Conservation (phyloP, 2,329 filamentous ascomycete species). For the Pseudohalonectria lignicola region DNA sequence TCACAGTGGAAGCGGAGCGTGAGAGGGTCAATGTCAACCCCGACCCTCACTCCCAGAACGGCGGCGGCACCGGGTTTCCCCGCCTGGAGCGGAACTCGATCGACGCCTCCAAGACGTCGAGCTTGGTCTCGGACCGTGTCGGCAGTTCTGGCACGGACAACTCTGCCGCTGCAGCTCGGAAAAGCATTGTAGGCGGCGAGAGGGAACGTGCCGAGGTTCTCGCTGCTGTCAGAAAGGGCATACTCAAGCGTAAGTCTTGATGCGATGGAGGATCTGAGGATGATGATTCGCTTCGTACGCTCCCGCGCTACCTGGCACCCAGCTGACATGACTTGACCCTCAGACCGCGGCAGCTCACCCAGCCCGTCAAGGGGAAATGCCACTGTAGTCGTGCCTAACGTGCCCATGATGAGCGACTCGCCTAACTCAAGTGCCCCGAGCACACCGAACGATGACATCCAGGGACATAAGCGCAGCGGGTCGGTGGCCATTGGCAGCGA, state of each 20-base stretch:
- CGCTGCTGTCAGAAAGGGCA: slow-evolving; percentile 88
- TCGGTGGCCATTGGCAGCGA: slow-evolving; percentile 68
- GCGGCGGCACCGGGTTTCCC: slow-evolving; percentile 71
- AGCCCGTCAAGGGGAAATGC: slow-evolving; percentile 49
- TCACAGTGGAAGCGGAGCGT: slow-evolving; percentile 88
- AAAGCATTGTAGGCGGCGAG: slow-evolving; percentile 86
- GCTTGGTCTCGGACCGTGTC: slow-evolving; percentile 34
- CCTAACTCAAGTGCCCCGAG: slow-evolving; percentile 78
- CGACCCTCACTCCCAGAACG: slow-evolving; percentile 54
- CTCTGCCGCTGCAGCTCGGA: slow-evolving; percentile 56
- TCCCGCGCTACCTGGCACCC: too few relatives aligned
- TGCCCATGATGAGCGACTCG: slow-evolving; percentile 60
- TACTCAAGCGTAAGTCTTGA: slow-evolving; percentile 71
- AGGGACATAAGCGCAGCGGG: slow-evolving; percentile 54
- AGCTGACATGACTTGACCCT: too few relatives aligned
- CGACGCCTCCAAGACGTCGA: slow-evolving; percentile 46
- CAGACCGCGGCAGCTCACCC: slow-evolving; percentile 55
- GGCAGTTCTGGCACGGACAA: slow-evolving; percentile 49
- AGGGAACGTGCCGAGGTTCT: slow-evolving; percentile 84
- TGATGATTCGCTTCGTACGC: too few relatives aligned
- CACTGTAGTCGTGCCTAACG: slow-evolving; percentile 46
- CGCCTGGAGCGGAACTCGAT: slow-evolving; percentile 75
- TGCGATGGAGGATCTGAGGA: too few relatives aligned
- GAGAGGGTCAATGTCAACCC: slow-evolving; percentile 70
- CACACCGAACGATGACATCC: slow-evolving; percentile 71